These are phyloP conservation scores for Coemansia sp. DNA, from an alignment of 192 early-diverging fungal species.

Conservation along the genomic window DNA sequence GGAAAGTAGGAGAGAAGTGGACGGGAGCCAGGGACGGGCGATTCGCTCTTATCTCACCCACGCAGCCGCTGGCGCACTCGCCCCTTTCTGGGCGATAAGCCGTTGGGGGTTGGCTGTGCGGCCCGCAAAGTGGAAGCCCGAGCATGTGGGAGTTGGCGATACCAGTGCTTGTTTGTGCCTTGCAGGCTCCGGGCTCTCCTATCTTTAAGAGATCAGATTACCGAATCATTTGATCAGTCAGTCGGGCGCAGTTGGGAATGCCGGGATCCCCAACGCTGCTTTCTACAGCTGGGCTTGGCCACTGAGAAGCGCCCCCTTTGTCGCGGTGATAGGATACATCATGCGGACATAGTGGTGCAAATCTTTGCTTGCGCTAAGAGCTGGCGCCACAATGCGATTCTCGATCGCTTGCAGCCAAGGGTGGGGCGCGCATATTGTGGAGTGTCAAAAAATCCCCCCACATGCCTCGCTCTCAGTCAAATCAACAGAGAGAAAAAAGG, in stretches of 20 bases:
- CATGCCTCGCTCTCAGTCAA: background rate
- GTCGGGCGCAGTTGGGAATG: too few relatives aligned
- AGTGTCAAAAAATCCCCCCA: background rate
- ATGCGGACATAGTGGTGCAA: too few relatives aligned
- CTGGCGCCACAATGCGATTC: constrained; percentile 15
- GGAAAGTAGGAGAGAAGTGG: background rate
- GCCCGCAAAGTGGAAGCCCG: background rate
- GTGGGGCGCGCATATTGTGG: background rate
- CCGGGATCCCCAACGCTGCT: too few relatives aligned
- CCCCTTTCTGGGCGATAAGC: background rate
- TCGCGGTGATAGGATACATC: too few relatives aligned
- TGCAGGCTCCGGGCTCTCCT: too few relatives aligned
- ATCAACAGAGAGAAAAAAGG: background rate
- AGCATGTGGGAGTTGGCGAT: background rate
- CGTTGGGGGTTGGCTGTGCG: constrained; percentile 4
- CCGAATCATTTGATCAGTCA: too few relatives aligned
- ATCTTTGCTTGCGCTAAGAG: background rate
- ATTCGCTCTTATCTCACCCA: background rate
- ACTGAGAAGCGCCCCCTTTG: too few relatives aligned
- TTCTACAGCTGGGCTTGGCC: too few relatives aligned
- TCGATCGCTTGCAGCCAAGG: constrained; percentile 29
- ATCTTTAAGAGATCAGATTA: too few relatives aligned
- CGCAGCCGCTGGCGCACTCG: background rate
- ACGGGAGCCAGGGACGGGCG: background rate
- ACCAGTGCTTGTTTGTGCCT: background rate